phyloP scores from a whole-genome alignment of 2,329 filamentous ascomycete genomes.

The Colletotrichum horii region DNA sequence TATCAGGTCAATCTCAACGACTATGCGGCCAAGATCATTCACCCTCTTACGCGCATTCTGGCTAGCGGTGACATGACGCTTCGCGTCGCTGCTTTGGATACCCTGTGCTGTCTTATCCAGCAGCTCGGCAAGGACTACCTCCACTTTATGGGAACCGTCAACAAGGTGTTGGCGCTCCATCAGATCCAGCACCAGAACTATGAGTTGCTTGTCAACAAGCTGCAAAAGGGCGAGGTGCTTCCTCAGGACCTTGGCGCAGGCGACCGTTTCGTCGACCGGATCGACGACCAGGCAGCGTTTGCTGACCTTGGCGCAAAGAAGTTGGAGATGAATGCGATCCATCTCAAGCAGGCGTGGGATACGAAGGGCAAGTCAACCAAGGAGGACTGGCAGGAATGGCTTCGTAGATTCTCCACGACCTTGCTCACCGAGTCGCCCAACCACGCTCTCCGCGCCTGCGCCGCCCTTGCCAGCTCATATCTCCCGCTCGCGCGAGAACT shows the following conservation, averaged over 20 bases:
- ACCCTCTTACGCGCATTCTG: conserved; percentile 86
- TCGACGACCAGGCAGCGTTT: conserved; percentile 76
- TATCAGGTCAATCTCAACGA: conserved; percentile 97
- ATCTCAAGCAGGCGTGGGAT: conserved; percentile 97
- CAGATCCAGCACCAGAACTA: conserved; percentile 92
- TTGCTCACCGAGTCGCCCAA: conserved; percentile 95
- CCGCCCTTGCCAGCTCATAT: conserved; percentile 88
- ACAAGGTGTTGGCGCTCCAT: conserved; percentile 80
- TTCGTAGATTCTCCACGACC: conserved; percentile 94
- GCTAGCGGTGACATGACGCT: conserved; percentile 74
- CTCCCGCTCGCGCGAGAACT: conserved; percentile 89
- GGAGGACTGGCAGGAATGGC: conserved; percentile 99
- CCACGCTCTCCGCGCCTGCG: conserved; percentile 91
- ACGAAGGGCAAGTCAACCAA: conserved; percentile 95
- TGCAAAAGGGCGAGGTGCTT: conserved; percentile 93
- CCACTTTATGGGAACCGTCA: conserved; percentile 92
- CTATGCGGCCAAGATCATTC: conserved; percentile 94
- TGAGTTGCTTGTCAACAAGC: conserved; percentile 86
- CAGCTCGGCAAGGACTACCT: conserved; percentile 95
- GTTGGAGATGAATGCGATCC: conserved; percentile 95
- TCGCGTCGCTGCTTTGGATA: conserved; percentile 86
- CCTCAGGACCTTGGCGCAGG: conserved; percentile 93
- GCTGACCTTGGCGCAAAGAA: conserved; percentile 91
- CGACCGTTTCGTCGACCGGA: conserved; percentile 76
- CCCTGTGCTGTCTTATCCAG: conserved; percentile 92